Base-by-base conservation (phyloP, 306 rosid genomes). In the Leucaena leucocephala region DNA sequence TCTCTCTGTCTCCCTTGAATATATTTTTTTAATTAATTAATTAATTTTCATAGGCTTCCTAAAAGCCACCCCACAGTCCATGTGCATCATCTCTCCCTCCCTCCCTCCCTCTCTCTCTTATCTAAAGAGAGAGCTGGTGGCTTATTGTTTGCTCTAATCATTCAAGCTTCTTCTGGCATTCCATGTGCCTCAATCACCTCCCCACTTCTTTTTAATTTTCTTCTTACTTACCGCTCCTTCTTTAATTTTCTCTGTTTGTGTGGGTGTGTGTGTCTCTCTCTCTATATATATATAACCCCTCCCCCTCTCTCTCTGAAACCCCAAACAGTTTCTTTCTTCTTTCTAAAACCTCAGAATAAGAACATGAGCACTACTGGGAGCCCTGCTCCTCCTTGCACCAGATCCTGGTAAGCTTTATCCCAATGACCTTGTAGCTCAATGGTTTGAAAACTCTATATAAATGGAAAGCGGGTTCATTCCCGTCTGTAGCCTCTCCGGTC, bases 111-210 rank as follows among this genome's bases (percentile, higher is more conserved):
- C 21, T 62, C n/a, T 64, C 72, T 40, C 50, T 83, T 80, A 76
- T 82, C 59, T 76, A 73, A 76, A 17, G 59, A 11, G 49, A 78
- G 74, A 27, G 27, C 81, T 82, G 80, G 49, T 57, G 78, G 52
- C 22, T 74, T 64, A 43, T 78, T 76, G 83, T 78, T 78, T 76
- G 84, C 77, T 87, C 86, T 85, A 89, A 92, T 90, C 87, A 92
- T 93, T 87, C 58, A 80, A 80, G 87, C 83, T 89, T 86, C 89
- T 78, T 89, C 97, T 93, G 97, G 91, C 98, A 93, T 59, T 85
- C 85, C 98, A 93, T 91, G 98, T 93, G 97, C 96, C 13, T 68
- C 54, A 68, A 19, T 62, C 89, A 79, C 88, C 89, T 19, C 4
- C 66, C 66, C 66, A 59, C 76, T 81, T 61, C 82, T 78, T 77